Conservation (phyloP, 148 eudicot species). For the Chenopodium quinoa region DNA sequence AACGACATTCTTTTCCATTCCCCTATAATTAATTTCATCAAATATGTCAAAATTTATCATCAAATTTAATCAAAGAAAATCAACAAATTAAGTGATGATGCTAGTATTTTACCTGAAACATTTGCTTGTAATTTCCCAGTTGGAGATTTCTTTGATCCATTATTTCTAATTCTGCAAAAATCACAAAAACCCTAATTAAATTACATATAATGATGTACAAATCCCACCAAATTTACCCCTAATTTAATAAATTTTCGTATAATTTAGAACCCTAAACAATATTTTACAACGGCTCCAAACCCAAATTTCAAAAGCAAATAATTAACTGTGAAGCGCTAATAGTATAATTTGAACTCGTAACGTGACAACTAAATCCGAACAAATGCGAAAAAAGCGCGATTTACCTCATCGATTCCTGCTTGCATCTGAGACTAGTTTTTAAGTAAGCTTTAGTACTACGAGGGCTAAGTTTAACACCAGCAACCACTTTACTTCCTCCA, state of each 20-base stretch:
- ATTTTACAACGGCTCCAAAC: not conserved
- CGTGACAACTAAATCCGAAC: not conserved
- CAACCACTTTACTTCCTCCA: slow-evolving; percentile 64
- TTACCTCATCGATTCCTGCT: slow-evolving; percentile 75
- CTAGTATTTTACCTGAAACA: slow-evolving; percentile 37
- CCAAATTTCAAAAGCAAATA: no score
- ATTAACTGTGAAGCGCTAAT: not conserved
- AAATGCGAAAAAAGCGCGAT: not conserved
- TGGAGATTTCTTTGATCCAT: slow-evolving; percentile 61
- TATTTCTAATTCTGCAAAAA: slow-evolving; percentile 48
- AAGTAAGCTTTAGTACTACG: slow-evolving; percentile 58
- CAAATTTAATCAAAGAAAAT: not conserved
- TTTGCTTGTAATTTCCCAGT: slow-evolving; percentile 58
- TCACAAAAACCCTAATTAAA: not conserved
- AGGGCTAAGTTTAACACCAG: slow-evolving; percentile 70
- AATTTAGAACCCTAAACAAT: slow-evolving; percentile 16
- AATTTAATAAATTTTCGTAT: no score
- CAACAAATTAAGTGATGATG: slow-evolving; percentile 1
- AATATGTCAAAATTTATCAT: not conserved
- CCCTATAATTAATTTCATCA: slow-evolving; percentile 32
- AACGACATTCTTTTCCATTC: slow-evolving; percentile 92
- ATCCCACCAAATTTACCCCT: not conserved
- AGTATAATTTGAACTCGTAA: not conserved
- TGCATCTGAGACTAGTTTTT: slow-evolving; percentile 67
- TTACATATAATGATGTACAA: not conserved